A percentile compares a stretch with the other conserved stretches of the same genome.
Conservation (phyloP, 768 basidiomycete species). For the Boletus coccyginus region DNA sequence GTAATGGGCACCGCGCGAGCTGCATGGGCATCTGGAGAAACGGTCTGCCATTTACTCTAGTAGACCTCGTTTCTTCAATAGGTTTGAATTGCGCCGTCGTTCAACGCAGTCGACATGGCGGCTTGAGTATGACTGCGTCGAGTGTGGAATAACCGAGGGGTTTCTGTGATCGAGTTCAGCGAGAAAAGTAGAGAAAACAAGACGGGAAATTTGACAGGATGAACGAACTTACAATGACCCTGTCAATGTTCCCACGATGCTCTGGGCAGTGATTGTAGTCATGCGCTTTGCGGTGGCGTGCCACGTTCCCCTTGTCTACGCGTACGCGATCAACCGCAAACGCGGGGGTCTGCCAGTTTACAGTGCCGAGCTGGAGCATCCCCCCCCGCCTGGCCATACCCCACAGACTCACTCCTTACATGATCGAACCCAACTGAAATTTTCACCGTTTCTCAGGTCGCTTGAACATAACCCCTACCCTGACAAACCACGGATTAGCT, state of each 20-base stretch:
- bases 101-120: too few relatives aligned
- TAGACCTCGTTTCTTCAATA: not conserved
- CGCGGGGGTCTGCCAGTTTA: not conserved
- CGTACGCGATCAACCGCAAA: slow-evolving; percentile 15
- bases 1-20: not conserved
- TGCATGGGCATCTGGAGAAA: not conserved
- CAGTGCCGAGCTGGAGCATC: not conserved
- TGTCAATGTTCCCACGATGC: too few relatives aligned
- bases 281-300: slow-evolving; percentile 1
- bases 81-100: too few relatives aligned
- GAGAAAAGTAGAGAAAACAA: too few relatives aligned
- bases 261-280: not conserved
- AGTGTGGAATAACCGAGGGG: too few relatives aligned
- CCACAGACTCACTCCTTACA: not conserved
- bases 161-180: too few relatives aligned
- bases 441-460: not conserved
- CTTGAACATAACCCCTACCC: slow-evolving; percentile 40
- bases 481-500: slow-evolving; percentile 49
- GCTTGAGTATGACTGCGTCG: too few relatives aligned
- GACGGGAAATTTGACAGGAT: too few relatives aligned
- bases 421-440: not conserved
- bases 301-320: slow-evolving; percentile 8
- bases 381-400: not conserved
- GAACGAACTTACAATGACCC: too few relatives aligned
- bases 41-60: not conserved